These are phyloP conservation scores for Phytophthora foliorum DNA, from an alignment of 352 stramenopile species.

Conservation along the genomic window DNA sequence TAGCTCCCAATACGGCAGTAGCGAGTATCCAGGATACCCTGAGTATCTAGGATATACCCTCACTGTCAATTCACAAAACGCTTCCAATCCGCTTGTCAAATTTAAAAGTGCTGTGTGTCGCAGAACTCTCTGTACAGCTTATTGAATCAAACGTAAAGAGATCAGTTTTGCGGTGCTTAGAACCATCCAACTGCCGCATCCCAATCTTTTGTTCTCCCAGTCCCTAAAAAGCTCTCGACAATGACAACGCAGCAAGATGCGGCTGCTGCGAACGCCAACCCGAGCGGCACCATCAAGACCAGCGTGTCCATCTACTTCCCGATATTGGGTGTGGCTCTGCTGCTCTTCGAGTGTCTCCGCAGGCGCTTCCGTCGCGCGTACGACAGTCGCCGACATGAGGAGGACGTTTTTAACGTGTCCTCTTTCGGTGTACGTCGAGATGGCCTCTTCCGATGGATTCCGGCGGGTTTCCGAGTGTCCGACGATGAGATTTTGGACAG, in stretches of 20 bases:
- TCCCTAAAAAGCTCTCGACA: background rate
- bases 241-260: constrained; percentile 61
- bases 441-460: constrained; percentile 66
- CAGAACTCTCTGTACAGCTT: background rate
- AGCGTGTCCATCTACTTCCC: constrained; percentile 75
- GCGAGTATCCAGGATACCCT: background rate
- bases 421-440: constrained; percentile 3
- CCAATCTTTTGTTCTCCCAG: constrained; percentile 20
- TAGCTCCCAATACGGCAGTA: too few species aligned
- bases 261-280: constrained; percentile 61
- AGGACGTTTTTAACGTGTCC: constrained; percentile 44
- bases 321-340: constrained; percentile 51
- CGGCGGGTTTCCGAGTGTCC: constrained; percentile 44
- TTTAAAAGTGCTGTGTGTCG: constrained; percentile 3
- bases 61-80: too few species aligned
- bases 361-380: constrained; percentile 65
- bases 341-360: constrained; percentile 74
- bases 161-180: constrained; percentile 17
- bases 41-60: too few species aligned
- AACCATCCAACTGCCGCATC: constrained; percentile 12
- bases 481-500: constrained; percentile 76
- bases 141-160: background rate
- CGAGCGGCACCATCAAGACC: constrained; percentile 75
- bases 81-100: too few species aligned
- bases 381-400: constrained; percentile 51